Conservation (phyloP, 805 yeast species). For the Starmerella sp. region DNA sequence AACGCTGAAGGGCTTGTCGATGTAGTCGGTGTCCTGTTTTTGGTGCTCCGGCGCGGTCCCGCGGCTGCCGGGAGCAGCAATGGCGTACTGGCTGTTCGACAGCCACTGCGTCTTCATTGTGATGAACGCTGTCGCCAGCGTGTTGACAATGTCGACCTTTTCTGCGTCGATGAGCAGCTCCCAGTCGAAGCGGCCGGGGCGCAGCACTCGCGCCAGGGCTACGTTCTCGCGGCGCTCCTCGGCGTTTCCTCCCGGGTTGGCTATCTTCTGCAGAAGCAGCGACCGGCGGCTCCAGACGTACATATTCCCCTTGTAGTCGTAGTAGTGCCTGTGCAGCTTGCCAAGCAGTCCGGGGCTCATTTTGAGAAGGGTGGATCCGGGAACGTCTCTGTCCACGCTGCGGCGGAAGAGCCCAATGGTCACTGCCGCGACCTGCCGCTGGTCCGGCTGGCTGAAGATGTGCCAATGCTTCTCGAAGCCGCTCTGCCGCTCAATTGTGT, state of each 20-base stretch:
- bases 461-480: constrained; percentile 38
- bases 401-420: constrained; percentile 39
- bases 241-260: constrained; percentile 45
- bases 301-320: constrained; percentile 41
- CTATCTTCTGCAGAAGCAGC: constrained; percentile 40
- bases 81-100: background rate
- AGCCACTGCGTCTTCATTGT: constrained; percentile 58
- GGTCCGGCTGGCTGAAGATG: constrained; percentile 35
- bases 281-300: constrained; percentile 48
- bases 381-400: constrained; percentile 37
- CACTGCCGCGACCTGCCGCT: constrained; percentile 41
- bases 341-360: constrained; percentile 30
- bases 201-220: constrained; percentile 45
- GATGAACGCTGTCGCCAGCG: constrained; percentile 48
- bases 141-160: constrained; percentile 39
- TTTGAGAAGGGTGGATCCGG: constrained; percentile 32
- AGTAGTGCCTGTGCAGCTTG: constrained; percentile 34
- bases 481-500: constrained; percentile 40
- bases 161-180: constrained; percentile 43
- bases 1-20: background rate
- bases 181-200: constrained; percentile 50
- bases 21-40: background rate
- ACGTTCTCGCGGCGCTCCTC: constrained; percentile 45
- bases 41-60: background rate
- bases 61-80: background rate